These are phyloP conservation scores for Phytophthora pluvialis DNA, from an alignment of 352 stramenopile genomes.

Conservation along the genomic window DNA sequence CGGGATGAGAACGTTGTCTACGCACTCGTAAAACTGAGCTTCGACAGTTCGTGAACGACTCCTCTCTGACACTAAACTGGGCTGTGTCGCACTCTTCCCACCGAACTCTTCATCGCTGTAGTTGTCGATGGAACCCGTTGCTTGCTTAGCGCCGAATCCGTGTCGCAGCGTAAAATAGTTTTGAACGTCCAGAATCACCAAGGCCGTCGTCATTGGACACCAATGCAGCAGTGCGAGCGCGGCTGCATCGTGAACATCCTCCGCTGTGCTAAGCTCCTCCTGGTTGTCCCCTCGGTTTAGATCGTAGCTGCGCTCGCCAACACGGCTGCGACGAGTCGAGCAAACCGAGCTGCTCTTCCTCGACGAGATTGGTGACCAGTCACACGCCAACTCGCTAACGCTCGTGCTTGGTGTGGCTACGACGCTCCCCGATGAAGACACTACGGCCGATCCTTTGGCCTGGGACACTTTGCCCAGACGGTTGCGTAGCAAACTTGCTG, in stretches of 20 bases:
- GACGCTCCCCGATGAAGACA: conserved; percentile 6
- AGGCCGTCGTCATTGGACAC: conserved; percentile 69
- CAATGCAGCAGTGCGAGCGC: conserved; percentile 43
- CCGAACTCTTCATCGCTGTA: conserved; percentile 31
- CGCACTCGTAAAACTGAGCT: conserved; percentile 52
- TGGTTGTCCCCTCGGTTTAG: conserved; percentile 24
- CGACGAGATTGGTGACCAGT: conserved; percentile 25
- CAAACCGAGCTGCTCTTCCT: conserved; percentile 11
- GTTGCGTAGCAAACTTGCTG: conserved; percentile 56
- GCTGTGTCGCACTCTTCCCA: neutral
- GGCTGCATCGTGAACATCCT: conserved; percentile 3
- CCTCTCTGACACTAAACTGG: conserved; percentile 4
- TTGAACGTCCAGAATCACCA: conserved; percentile 74
- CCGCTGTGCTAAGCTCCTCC: neutral
- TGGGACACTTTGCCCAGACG: conserved; percentile 39
- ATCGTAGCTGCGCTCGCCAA: too few relatives aligned
- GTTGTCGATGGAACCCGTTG: neutral
- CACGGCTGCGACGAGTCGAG: conserved; percentile 13
- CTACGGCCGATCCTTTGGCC: neutral
- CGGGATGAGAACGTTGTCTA: conserved; percentile 59
- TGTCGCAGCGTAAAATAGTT: conserved; percentile 65
- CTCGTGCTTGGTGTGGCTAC: conserved; percentile 27
- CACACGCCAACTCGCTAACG: conserved; percentile 21
- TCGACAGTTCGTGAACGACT: conserved; percentile 16
- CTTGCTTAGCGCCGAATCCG: conserved; percentile 18